Evolutionary conservation across 2,329 filamentous ascomycete genomes (phyloP).

Genomic region (Xylariales sp.): DNA sequence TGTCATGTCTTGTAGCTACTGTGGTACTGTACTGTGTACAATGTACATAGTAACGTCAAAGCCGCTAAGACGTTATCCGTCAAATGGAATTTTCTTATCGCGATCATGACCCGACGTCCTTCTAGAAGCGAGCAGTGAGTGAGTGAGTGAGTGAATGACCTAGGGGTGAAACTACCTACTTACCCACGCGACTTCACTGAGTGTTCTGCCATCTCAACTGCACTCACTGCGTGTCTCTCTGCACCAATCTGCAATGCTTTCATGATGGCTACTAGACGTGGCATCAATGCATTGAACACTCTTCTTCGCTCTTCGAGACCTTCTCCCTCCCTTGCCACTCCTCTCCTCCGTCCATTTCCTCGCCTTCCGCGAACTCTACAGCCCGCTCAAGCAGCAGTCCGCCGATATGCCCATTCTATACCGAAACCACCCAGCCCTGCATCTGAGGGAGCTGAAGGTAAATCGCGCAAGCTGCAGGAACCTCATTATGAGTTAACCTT

Average conservation of each 20-base stretch:
- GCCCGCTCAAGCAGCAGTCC: conserved; percentile 13
- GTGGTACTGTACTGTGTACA: too few species aligned
- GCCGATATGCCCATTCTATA: conserved; percentile 24
- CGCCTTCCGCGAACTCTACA: conserved; percentile 20
- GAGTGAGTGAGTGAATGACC: too few species aligned
- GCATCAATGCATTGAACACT: conserved; percentile 11
- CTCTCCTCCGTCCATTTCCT: conserved; percentile 18
- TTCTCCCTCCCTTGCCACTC: conserved; percentile 9
- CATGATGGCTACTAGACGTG: conserved; percentile 20
- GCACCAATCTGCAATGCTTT: not conserved
- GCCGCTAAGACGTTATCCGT: too few species aligned
- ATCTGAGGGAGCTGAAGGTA: conserved; percentile 10
- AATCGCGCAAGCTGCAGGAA: conserved; percentile 30
- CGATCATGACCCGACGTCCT: too few species aligned
- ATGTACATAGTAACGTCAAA: too few species aligned
- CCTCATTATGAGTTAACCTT: conserved; percentile 86
- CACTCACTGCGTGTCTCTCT: too few species aligned
- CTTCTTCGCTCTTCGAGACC: conserved; percentile 13
- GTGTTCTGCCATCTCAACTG: too few species aligned
- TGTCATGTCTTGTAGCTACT: too few species aligned
- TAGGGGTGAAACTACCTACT: too few species aligned
- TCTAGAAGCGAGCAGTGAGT: too few species aligned
- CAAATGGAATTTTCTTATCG: too few species aligned
- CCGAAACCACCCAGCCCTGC: conserved; percentile 18
- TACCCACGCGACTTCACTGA: too few species aligned